Base-by-base conservation (phyloP, 352 stramenopile genomes). In the Pythium myriotylum region DNA sequence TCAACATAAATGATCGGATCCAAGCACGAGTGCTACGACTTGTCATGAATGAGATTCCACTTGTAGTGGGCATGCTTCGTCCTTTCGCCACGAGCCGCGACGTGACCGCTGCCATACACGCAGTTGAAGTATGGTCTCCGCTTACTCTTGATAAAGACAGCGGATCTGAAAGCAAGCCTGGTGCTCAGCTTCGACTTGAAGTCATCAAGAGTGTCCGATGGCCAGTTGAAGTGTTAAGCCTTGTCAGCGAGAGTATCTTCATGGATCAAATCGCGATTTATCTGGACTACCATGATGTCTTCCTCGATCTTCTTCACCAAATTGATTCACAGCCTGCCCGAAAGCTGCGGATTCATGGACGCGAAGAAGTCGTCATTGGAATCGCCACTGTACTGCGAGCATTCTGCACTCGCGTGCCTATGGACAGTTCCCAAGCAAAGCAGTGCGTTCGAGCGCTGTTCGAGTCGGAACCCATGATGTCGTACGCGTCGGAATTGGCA, bases 171-270 rank as follows among this genome's bases (percentile, higher is more conserved):
- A 33, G 20, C 14, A 16, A 14, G 9, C 50, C 10, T 35, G 29
- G 10, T 10, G 29, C 5, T 5, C 10, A 10, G 5, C 29, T 14
- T 16, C 55, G 40, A 24, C 22, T 46, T 17, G 66, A 70, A 47
- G 45, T 70, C 2, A 46, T 66, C 12, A 59, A 43, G 26, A 33
- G 20, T 12, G 54, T 73, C 43, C 54, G 55, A 10, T 70, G 61
- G 60, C 55, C 66, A 1, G 26, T 69, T 16, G 66, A 73, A 22
- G 50, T 73, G 22, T 33, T 73, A 22, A 50, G 59, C 35, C 35
- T 66, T n/a, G 42, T 73, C 1, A 40, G 53, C 13, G 52, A 43
- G 9, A 73, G 52, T 22, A 54, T 67, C 7, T 67, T 68, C 22
- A 54, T 67, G 24, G 50, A 67, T 16, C 47, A 56, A 20, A 51